Base-by-base conservation (phyloP, 1,284 basidiomycete genomes). In the Leccinum subrobustum region DNA sequence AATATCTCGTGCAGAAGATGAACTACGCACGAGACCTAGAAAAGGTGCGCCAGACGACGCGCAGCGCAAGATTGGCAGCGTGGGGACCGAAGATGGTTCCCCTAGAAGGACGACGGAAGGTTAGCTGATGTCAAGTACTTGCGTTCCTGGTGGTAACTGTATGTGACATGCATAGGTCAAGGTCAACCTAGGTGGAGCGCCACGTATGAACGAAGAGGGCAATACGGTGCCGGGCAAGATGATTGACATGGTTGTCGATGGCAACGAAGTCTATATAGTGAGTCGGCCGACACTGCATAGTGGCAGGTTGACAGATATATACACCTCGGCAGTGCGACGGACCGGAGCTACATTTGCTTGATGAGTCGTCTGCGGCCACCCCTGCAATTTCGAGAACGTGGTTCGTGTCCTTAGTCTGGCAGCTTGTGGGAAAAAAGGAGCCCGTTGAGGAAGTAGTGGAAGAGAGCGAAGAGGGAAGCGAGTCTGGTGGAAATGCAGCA, bases 231-330 rank as follows among this genome's bases (percentile, higher is more conserved):
- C 72, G 16, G 83, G 83, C 0, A 82, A 79, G 71, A 79, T 76
- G 73, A 77, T 92, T 59, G 91, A 92, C 60, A 85, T 92, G 83
- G 79, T 92, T n/a, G 91, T 93, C 4, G 88, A 92, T 64, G 83
- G 84, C 47, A 76, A 81, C 60, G 72, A 84, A 53, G 89, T 92
- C 39, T 92, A 83, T 74, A 81, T 92, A 61, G 90, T 92, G 69
- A 73, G 88, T 83, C 27, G 39, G 39, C 57, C 56, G 52, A 63
- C 58, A 61, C 33, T 35, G 57, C 53, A 35, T 56, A n/a, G 62
- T 39, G 56, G 54, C 29, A 55, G 25, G 39, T 52, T 66, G 60
- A 73, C 35, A 52, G 35, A 59, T 39, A 42, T 47, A 48, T 60
- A 20, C 42, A 33, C 39, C 52, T 51, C 60, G 27, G 54, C 31